phyloP scores from a whole-genome alignment of 495 filamentous ascomycete genomes.

The Cladorrhinum samala region DNA sequence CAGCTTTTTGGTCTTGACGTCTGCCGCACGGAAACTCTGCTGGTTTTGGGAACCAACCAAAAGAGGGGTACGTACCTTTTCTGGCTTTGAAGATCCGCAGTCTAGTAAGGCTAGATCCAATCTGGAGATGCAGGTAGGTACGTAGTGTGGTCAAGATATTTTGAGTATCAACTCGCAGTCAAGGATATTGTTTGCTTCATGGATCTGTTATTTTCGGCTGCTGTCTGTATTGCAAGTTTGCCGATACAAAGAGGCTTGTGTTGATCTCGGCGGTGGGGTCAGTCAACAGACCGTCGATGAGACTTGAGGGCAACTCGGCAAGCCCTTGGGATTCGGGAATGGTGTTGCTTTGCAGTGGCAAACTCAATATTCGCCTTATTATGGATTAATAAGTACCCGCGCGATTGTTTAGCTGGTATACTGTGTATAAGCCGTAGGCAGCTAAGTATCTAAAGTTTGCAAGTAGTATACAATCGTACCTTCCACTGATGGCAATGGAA shows the following conservation, averaged over 20 bases:
- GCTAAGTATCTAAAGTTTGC: no score
- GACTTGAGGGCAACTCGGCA: neutral
- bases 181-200: neutral
- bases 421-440: no score
- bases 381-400: no score
- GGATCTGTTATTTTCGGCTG: neutral
- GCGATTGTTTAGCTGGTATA: no score
- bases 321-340: neutral
- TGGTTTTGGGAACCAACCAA: constrained; percentile 11
- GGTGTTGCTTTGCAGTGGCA: neutral
- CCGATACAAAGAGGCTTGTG: neutral
- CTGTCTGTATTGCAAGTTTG: neutral
- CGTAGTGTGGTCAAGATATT: neutral
- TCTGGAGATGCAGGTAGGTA: neutral
- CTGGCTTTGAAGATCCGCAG: constrained; percentile 13
- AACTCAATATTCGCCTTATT: no score
- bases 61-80: constrained; percentile 12
- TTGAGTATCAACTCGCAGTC: neutral
- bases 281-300: neutral
- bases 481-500: neutral
- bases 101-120: constrained; percentile 7
- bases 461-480: neutral
- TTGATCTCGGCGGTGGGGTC: neutral
- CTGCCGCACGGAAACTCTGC: neutral
- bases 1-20: constrained; percentile 7